phyloP scores from a whole-genome alignment of 768 basidiomycete genomes.

The Termitomyces sp. region DNA sequence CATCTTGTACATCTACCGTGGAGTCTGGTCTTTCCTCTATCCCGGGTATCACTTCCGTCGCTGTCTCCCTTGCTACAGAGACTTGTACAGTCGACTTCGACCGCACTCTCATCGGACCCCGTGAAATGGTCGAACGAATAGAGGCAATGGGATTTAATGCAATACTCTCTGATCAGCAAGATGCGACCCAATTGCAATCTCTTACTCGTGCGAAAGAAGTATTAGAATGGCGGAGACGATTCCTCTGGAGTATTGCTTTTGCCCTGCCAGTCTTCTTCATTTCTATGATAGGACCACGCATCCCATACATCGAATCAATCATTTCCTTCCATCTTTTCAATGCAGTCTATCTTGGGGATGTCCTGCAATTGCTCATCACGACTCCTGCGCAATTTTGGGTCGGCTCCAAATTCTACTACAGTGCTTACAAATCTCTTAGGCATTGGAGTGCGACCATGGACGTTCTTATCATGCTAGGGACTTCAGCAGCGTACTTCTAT shows the following conservation, averaged over 20 bases:
- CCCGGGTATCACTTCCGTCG: conserved; percentile 68
- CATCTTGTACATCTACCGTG: conserved; percentile 72
- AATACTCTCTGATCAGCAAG: conserved; percentile 72
- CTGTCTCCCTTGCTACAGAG: conserved; percentile 73
- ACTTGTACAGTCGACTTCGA: conserved; percentile 75
- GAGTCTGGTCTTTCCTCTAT: conserved; percentile 62
- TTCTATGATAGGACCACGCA: conserved; percentile 73
- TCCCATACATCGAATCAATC: conserved; percentile 53
- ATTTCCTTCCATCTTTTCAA: conserved; percentile 45
- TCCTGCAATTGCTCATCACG: conserved; percentile 70
- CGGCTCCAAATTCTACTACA: conserved; percentile 80
- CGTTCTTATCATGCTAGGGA: conserved; percentile 93
- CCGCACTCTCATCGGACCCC: conserved; percentile 60
- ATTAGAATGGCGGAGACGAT: conserved; percentile 78
- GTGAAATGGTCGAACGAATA: conserved; percentile 85
- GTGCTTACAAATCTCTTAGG: conserved; percentile 86
- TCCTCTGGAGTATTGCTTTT: conserved; percentile 69
- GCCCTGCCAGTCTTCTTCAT: conserved; percentile 94
- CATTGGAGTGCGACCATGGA: conserved; percentile 96
- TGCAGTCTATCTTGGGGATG: conserved; percentile 77
- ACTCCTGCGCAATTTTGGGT: conserved; percentile 94
- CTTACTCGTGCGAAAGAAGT: conserved; percentile 89
- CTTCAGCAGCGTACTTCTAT: conserved; percentile 90
- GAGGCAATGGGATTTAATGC: conserved; percentile 91
- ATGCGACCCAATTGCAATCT: conserved; percentile 80